Base-by-base conservation (phyloP, 768 basidiomycete genomes). In the Mycena vitilis region DNA sequence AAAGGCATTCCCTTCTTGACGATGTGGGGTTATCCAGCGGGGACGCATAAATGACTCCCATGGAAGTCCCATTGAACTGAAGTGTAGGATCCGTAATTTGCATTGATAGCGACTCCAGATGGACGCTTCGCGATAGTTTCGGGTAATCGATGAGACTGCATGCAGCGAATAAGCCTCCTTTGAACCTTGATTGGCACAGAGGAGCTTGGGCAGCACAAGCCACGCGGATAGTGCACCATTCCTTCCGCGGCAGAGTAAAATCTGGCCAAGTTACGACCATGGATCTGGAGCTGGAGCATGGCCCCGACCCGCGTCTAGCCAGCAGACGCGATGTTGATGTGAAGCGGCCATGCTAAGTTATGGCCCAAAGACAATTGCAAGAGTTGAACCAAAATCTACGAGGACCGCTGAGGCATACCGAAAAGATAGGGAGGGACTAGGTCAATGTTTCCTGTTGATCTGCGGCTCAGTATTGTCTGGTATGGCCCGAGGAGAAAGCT, bases 81-180 rank as follows among this genome's bases (percentile, higher is more conserved):
- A 38, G 18, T 37, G 37, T 38, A 54, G 36, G 53, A 54, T 54
- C 53, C 53, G 53, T 37, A 54, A 37, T 30, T 5, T 22, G 20
- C 20, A 38, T 22, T 16, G 51, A 52, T 52, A 52, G 6, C 25
- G 25, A 52, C 51, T 52, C 13, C 30, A 52, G 30, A 52, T 52
- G 30, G 51, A 30, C 53, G 22, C 54, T 53, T 10, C n/a, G 37
- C 54, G 22, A 22, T 2, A 45, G 44, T n/a, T 22, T 20, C 36
- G 38, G 38, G 36, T 56, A 56, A 54, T 54, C 18, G 53, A 54
- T 38, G 18, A 54, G 36, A 38, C 7, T 56, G 54, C 36, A 40
- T 56, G 37, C 54, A 10, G 54, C 54, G 15, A 56, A 56, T 56
- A 34, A 56, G 54, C 54, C 54, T 56, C 54, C 10, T 36, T 55